These are phyloP conservation scores for Erodium moschatum DNA, from an alignment of 441 rosid species.

Conservation along the genomic window DNA sequence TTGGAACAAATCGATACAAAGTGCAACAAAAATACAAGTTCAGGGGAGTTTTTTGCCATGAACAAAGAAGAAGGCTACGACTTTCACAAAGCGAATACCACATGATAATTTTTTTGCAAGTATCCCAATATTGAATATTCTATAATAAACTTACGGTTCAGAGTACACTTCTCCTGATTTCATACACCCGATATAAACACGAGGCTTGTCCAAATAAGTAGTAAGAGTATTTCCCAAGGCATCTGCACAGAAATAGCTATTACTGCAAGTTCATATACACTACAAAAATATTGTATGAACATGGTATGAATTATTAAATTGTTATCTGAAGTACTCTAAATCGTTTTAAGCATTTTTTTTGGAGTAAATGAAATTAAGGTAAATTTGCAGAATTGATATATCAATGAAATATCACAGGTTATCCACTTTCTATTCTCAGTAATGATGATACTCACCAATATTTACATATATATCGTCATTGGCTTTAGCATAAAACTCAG, in stretches of 20 bases:
- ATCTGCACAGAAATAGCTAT: conserved; percentile 31
- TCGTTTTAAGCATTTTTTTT: no score
- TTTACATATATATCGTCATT: conserved; percentile 79
- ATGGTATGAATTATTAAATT: no score
- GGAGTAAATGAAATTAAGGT: no score
- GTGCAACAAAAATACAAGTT: no score
- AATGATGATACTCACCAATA: conserved; percentile 35
- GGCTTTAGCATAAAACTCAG: conserved; percentile 81
- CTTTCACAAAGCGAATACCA: no score
- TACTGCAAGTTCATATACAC: neutral
- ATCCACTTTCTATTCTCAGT: neutral
- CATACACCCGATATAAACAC: conserved; percentile 92
- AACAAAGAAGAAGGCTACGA: no score
- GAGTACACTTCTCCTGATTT: conserved; percentile 92
- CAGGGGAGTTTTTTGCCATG: no score
- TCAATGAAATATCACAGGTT: neutral
- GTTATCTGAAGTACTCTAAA: no score
- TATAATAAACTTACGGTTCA: conserved; percentile 56
- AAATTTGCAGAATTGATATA: neutral
- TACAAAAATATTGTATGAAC: neutral
- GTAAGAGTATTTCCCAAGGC: conserved; percentile 71
- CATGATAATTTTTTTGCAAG: no score
- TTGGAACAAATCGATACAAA: no score
- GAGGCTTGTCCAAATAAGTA: conserved; percentile 60
- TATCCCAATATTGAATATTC: neutral